Evolutionary conservation across 2,329 filamentous ascomycete species (phyloP), one percentile per base, ranked within the genome.

Genomic region (Xenoacremonium recifei): DNA sequence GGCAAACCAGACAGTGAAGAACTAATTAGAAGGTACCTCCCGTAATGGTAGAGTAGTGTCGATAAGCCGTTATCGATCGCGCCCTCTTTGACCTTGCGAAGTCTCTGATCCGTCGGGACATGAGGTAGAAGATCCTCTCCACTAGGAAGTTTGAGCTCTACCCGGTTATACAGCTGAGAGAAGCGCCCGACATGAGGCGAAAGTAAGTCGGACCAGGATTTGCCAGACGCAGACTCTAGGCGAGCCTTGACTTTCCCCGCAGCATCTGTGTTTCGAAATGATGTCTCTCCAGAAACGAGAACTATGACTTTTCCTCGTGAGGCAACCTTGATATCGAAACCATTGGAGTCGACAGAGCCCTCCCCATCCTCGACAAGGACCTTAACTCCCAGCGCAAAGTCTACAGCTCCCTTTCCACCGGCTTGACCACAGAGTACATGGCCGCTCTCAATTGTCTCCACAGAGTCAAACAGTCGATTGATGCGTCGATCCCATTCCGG

Each of bases 11-110:
- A 53, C 2, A 53, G 30, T 16, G 52, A 56, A 0, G 45, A 58
- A 0, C 55, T 56, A 1, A 64, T 57, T 11, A 66, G 58, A 3
- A 62, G 47, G 21, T 66, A 62, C 0, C 61, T 57, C 0, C 63
- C 59, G 4, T 59, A 64, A 41, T 63, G 62, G 16, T 62, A 55
- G 0, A 66, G 41, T 27, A 27, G 23, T 13, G 9, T 9, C 9
- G 23, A 9, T 27, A 27, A 13, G 9, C 23, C 23, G 23, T 27
- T 27, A 27, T 27, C 23, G 9, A 27, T 13, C 9, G 23, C 23
- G 13, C 23, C 23, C 23, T 27, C 13, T 27, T 27, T 27, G 23
- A 27, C 23, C 9, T 9, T 13, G 9, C 13, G 23, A 13, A 27
- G 9, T 9, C 23, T 9, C 13, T 27, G 23, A 27, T 27, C 23